A percentile compares a stretch with the other conserved stretches of the same genome.
Evolutionary conservation across 202 grass and related monocot genomes (phyloP).

Genomic region (Miscanthus sacchariflorus): DNA sequence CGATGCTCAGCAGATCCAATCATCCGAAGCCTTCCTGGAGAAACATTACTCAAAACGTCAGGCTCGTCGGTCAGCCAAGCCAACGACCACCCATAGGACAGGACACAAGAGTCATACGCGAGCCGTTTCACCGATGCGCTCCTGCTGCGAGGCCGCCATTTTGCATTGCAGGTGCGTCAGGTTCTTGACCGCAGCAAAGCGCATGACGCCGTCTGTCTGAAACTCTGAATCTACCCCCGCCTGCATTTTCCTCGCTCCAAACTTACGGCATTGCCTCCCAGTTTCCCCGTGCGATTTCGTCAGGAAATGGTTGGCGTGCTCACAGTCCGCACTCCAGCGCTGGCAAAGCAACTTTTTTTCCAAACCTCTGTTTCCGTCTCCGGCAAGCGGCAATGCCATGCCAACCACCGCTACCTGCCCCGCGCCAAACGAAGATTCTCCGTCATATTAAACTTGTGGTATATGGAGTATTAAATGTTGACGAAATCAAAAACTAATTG

Average conservation of each 20-base stretch:
- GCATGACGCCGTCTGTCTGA: not conserved
- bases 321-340: not conserved
- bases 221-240: not conserved
- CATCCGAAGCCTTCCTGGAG: not conserved
- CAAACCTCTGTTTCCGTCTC: not conserved
- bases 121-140: not conserved
- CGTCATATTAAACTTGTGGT: no score
- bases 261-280: not conserved
- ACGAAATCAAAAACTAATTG: no score
- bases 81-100: not conserved
- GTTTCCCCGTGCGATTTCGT: slow-evolving; percentile 19
- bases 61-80: not conserved
- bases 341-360: not conserved
- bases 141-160: not conserved
- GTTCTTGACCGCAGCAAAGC: slow-evolving; percentile 21
- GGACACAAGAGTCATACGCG: not conserved
- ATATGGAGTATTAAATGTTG: no score
- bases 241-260: slow-evolving; percentile 1
- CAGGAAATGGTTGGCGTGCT: slow-evolving; percentile 35
- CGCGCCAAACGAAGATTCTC: not conserved
- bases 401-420: not conserved
- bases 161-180: slow-evolving; percentile 1
- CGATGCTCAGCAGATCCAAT: not conserved
- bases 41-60: not conserved
- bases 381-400: not conserved